Conservation (phyloP, 805 yeast species). For the Candida maesae region DNA sequence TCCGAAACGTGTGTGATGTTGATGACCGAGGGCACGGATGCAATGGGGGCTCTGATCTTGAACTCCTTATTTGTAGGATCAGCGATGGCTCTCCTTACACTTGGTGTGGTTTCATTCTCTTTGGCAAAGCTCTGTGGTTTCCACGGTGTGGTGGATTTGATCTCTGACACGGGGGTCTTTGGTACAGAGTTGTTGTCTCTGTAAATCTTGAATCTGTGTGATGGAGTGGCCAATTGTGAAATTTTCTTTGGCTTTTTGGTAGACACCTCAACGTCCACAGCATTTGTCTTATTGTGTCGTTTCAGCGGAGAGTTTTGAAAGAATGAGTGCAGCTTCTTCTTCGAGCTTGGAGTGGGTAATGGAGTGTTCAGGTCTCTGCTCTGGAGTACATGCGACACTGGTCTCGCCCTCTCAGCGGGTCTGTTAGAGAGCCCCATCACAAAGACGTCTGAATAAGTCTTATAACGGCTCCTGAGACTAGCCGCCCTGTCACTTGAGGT, state of each 20-base stretch:
- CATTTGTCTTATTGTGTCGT: too few species aligned
- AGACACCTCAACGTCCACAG: too few species aligned
- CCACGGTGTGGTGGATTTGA: constrained; percentile 1
- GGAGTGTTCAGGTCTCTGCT: constrained; percentile 2
- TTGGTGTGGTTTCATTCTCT: constrained; percentile 1
- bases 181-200: constrained; percentile 2
- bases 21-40: constrained; percentile 1
- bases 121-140: neutral
- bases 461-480: too few species aligned
- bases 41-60: neutral
- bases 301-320: constrained; percentile 2
- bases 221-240: neutral
- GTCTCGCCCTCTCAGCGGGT: constrained; percentile 4
- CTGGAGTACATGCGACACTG: constrained; percentile 3
- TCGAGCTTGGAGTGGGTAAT: constrained; percentile 2
- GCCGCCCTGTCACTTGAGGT: too few species aligned
- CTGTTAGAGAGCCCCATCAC: constrained; percentile 1
- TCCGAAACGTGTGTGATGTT: constrained; percentile 1
- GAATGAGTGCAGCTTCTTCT: constrained; percentile 6
- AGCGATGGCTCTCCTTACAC: constrained; percentile 1
- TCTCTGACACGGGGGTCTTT: constrained; percentile 7
- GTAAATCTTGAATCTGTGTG: constrained; percentile 3
- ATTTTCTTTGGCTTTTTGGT: neutral
- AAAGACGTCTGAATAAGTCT: too few species aligned
- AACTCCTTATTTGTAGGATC: constrained; percentile 3